Evolutionary conservation across 2,329 filamentous ascomycete species (phyloP).

Genomic region (Phaeosphaeria sp.): DNA sequence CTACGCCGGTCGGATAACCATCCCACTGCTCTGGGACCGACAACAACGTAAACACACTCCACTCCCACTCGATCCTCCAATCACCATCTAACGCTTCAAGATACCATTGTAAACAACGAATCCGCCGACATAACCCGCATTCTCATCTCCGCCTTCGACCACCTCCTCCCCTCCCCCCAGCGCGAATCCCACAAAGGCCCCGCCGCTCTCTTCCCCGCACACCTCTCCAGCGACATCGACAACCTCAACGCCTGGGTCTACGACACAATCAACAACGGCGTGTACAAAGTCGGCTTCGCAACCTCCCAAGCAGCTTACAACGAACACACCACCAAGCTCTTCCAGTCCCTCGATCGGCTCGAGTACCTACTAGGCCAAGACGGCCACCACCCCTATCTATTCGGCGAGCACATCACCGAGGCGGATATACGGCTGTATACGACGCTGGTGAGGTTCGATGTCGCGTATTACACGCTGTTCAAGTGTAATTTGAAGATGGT

Average conservation of each 20-base stretch:
- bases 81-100: slow-evolving; percentile 20
- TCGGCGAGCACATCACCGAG: slow-evolving; percentile 66
- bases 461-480: slow-evolving; percentile 63
- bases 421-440: slow-evolving; percentile 58
- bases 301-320: slow-evolving; percentile 85
- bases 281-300: slow-evolving; percentile 76
- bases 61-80: background rate
- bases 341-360: slow-evolving; percentile 76
- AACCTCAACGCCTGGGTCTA: slow-evolving; percentile 83
- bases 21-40: slow-evolving; percentile 78
- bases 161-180: slow-evolving; percentile 53
- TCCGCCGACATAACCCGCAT: slow-evolving; percentile 45
- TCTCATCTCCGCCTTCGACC: slow-evolving; percentile 42
- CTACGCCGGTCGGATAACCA: slow-evolving; percentile 69
- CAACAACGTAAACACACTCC: slow-evolving; percentile 51
- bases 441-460: slow-evolving; percentile 67
- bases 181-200: slow-evolving; percentile 60
- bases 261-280: slow-evolving; percentile 62
- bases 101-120: slow-evolving; percentile 45
- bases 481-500: slow-evolving; percentile 87
- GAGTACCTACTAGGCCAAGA: slow-evolving; percentile 71
- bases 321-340: slow-evolving; percentile 73
- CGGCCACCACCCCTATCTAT: slow-evolving; percentile 70
- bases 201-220: slow-evolving; percentile 71
- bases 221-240: slow-evolving; percentile 74